Base-by-base conservation (phyloP, 2,329 filamentous ascomycete genomes). In the Penicillium digitatum region DNA sequence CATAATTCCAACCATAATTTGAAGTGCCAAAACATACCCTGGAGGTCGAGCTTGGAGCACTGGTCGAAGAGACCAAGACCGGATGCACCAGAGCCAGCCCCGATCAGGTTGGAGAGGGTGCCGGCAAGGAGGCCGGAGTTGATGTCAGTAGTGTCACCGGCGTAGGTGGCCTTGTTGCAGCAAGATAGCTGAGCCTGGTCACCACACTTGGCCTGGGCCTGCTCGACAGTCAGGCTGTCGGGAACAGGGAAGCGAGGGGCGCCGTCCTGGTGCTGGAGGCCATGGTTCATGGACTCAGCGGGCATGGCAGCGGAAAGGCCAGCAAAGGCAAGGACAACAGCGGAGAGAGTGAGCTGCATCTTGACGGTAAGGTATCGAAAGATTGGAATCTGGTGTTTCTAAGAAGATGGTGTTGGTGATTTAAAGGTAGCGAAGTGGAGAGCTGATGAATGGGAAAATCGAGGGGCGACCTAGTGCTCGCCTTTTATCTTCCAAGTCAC, bases 141-240 rank as follows among this genome's bases (percentile, higher is more conserved):
- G 54, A 69, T 60, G 45, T 65, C 54, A 52, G 66, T 70, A 60
- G 60, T 66, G 64, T 72, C 69, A 58, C 66, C 67, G 40, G 67
- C 62, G 59, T 68, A 69, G 66, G 58, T 63, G 56, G 64, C 65
- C 62, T 72, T 67, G 69, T 75, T 73, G 65, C 70, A 72, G 70
- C 71, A 73, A 54, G 69, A 70, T 22, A 73, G 65, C 62, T 72
- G 66, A 52, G 70, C 68, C 61, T 72, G 57, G 61, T 70, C 59
- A 69, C 70, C 71, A 52, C 71, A 73, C 65, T 71, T 71, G 58
- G 66, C 58, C 65, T 69, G 64, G 37, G 69, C 70, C 66, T 73
- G 61, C 64, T 71, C 51, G 55, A 72, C 61, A 44, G 68, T 71
- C 48, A 72, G 48, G 39, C 61, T 54, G 22, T 62, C 49, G 46